These are phyloP conservation scores for Tulasnella sp. DNA, from an alignment of 768 basidiomycete species.

Conservation along the genomic window DNA sequence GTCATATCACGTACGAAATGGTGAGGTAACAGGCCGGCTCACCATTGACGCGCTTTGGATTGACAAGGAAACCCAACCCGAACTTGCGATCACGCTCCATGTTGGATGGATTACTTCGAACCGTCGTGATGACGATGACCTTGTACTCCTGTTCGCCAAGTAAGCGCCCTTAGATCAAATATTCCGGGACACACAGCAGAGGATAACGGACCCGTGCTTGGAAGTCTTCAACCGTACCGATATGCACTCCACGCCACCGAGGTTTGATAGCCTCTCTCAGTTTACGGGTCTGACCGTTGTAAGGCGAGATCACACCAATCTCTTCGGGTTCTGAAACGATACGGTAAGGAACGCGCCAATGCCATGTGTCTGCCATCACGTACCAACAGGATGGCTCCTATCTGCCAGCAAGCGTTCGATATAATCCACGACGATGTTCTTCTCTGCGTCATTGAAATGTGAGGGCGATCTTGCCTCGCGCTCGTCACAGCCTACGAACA, in stretches of 20 bases:
- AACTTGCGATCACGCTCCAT: background rate
- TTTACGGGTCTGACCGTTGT: conserved; percentile 46
- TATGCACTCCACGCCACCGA: conserved; percentile 33
- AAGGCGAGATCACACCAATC: conserved; percentile 51
- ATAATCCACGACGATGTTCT: conserved; percentile 41
- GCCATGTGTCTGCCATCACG: background rate
- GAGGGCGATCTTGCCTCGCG: conserved; percentile 58
- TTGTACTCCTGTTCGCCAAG: background rate
- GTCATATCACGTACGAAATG: conserved; percentile 34
- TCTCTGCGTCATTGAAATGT: conserved; percentile 57
- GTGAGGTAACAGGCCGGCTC: conserved; percentile 34
- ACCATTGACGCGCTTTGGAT: conserved; percentile 13
- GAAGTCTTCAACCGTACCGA: conserved; percentile 56
- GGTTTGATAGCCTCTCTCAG: conserved; percentile 27
- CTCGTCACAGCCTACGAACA: conserved; percentile 33
- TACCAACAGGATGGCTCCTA: conserved; percentile 19
- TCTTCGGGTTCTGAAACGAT: conserved; percentile 33
- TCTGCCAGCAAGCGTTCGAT: conserved; percentile 29
- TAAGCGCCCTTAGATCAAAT: conserved; percentile 35
- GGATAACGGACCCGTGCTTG: conserved; percentile 34
- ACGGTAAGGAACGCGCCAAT: background rate
- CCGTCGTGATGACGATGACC: conserved; percentile 5
- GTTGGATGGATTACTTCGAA: background rate
- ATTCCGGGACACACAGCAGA: conserved; percentile 32
- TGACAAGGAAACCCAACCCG: conserved; percentile 10